A percentile compares a stretch with the other conserved stretches of the same genome.
Evolutionary conservation across 306 rosid species (phyloP).

Genomic region (Trichosanthes truncata): DNA sequence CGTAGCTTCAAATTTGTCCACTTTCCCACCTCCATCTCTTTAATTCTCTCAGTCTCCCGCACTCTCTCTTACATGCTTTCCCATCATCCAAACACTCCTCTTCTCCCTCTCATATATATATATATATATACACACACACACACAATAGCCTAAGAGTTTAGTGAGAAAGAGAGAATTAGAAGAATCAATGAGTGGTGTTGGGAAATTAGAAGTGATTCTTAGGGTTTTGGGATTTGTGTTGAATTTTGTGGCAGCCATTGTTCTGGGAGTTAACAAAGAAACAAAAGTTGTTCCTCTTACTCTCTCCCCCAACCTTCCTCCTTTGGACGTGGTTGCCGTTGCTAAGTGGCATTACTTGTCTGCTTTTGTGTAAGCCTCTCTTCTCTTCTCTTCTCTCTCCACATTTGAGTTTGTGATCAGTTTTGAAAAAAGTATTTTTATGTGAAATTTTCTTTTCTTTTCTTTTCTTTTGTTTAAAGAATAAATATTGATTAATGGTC

Average conservation of each 20-base stretch:
- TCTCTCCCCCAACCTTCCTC: conserved; percentile 12
- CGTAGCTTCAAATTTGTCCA: no score
- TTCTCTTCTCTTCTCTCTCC: background rate
- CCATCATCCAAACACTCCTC: no score
- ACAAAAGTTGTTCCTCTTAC: conserved; percentile 25
- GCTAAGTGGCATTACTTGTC: conserved; percentile 68
- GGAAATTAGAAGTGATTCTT: conserved; percentile 22
- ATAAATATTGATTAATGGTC: no score
- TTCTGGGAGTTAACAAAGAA: conserved; percentile 35
- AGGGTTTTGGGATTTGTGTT: conserved; percentile 44
- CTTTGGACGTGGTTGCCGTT: conserved; percentile 27
- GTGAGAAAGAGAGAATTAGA: background rate
- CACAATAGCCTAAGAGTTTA: no score
- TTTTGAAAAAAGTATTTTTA: no score
- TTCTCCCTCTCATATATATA: no score
- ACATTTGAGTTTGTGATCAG: no score
- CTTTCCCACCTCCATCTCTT: background rate
- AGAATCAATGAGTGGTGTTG: background rate
- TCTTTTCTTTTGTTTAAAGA: no score
- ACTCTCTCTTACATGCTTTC: no score
- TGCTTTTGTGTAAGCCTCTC: conserved; percentile 42
- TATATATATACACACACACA: no score
- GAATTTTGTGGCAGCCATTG: conserved; percentile 36
- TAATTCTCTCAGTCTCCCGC: background rate
- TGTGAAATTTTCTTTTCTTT: no score